Conservation (phyloP, 305 asterid species). For the Nicotiana rustica region DNA sequence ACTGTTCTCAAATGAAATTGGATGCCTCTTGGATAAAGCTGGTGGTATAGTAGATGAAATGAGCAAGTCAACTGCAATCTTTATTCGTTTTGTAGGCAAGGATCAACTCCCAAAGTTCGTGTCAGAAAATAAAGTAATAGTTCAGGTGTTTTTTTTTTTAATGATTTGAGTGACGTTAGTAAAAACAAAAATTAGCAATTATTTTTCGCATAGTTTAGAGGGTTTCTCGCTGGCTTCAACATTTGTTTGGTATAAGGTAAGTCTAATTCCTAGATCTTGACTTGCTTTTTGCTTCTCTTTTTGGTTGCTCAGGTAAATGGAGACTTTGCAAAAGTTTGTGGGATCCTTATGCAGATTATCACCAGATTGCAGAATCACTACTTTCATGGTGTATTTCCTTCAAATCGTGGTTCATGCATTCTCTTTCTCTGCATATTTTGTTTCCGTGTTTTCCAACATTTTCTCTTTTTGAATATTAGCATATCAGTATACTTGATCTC, state of each 20-base stretch:
- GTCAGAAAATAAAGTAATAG: conserved; percentile 87
- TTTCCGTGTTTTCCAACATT: background rate
- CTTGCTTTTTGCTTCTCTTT: conserved; percentile 38
- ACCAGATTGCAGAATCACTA: conserved; percentile 73
- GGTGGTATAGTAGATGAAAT: conserved; percentile 91
- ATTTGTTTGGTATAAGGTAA: conserved; percentile 11
- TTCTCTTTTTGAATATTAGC: background rate
- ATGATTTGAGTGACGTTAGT: conserved; percentile 21
- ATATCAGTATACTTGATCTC: background rate
- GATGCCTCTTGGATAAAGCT: conserved; percentile 95
- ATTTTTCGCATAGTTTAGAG: background rate
- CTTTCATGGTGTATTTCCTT: conserved; percentile 79
- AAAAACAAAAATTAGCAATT: background rate
- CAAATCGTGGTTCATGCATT: conserved; percentile 61
- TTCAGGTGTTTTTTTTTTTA: conserved; percentile 61
- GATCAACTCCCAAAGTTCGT: conserved; percentile 84
- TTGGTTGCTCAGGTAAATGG: conserved; percentile 73
- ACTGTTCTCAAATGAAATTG: conserved; percentile 86
- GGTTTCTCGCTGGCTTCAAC: background rate
- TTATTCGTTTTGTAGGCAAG: conserved; percentile 87
- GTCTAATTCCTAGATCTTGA: conserved; percentile 21
- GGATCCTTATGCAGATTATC: conserved; percentile 88
- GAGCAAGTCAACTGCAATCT: conserved; percentile 93
- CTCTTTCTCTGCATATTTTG: background rate
- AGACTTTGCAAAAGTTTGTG: conserved; percentile 72